Conservation (phyloP, 108 stramenopile genomes). For the Skeletonema costatum region DNA sequence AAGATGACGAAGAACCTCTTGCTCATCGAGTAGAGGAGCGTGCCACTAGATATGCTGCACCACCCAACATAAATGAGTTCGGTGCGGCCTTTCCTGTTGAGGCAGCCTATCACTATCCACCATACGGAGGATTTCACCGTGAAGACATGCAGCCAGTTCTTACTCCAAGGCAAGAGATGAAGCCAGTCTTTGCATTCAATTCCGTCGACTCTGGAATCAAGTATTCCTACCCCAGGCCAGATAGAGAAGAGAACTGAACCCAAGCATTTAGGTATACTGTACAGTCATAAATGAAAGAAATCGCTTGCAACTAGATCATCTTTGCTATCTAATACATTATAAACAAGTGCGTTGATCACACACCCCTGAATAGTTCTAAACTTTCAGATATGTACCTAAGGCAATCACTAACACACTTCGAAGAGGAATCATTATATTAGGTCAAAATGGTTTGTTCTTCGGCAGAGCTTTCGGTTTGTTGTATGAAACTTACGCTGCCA, state of each 20-base stretch:
- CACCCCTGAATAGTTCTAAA: too few relatives aligned
- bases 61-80: background rate
- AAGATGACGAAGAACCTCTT: constrained; percentile 28
- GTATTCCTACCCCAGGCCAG: constrained; percentile 35
- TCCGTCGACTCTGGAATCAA: background rate
- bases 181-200: background rate
- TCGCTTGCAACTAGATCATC: background rate
- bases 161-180: background rate
- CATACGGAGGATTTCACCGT: background rate
- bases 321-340: background rate
- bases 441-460: background rate
- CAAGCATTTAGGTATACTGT: background rate
- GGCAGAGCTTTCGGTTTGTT: constrained; percentile 1
- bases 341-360: background rate
- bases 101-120: background rate
- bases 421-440: background rate
- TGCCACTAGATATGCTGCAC: background rate
- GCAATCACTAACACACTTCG: too few relatives aligned
- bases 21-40: constrained; percentile 4
- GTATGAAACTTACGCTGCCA: constrained; percentile 30
- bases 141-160: background rate
- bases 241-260: background rate
- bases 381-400: too few relatives aligned
- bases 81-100: background rate
- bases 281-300: background rate